phyloP scores from a whole-genome alignment of 495 filamentous ascomycete species.

The Staphylotrichum longicolle region DNA sequence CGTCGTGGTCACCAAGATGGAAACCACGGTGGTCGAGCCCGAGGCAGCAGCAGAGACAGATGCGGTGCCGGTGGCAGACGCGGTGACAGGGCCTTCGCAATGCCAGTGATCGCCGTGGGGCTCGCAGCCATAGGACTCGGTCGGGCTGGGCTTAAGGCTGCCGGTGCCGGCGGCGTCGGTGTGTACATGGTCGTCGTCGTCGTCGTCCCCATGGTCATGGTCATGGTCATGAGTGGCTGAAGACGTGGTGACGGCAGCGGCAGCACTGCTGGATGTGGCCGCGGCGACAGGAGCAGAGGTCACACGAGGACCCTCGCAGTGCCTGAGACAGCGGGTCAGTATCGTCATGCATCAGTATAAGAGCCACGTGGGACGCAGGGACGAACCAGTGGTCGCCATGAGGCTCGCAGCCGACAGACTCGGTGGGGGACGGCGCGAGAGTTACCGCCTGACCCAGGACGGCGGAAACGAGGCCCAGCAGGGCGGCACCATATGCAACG shows the following conservation, averaged over 20 bases:
- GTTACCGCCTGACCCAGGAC: slow-evolving; percentile 27
- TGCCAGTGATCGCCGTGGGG: slow-evolving; percentile 44
- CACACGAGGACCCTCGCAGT: slow-evolving; percentile 36
- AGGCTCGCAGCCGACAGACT: slow-evolving; percentile 37
- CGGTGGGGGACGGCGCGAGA: slow-evolving; percentile 37
- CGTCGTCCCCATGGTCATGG: background rate
- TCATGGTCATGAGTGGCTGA: slow-evolving; percentile 18
- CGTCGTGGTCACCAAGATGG: too few relatives aligned
- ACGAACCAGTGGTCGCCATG: slow-evolving; percentile 42
- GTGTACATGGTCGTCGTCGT: slow-evolving; percentile 25
- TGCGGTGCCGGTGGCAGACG: slow-evolving; percentile 10
- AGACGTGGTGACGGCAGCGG: slow-evolving; percentile 15
- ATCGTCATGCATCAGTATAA: background rate
- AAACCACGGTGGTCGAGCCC: too few relatives aligned
- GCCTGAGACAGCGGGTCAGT: slow-evolving; percentile 21
- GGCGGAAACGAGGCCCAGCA: slow-evolving; percentile 26
- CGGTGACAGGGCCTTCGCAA: slow-evolving; percentile 34
- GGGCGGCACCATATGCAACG: slow-evolving; percentile 15
- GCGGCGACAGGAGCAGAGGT: slow-evolving; percentile 14
- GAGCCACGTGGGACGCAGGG: background rate
- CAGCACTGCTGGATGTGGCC: background rate
- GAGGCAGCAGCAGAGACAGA: too few relatives aligned
- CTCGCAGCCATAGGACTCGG: slow-evolving; percentile 38
- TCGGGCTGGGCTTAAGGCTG: slow-evolving; percentile 35
- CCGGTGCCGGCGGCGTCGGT: slow-evolving; percentile 19